phyloP scores from a whole-genome alignment of 75 land plant species.

The Pinus taeda region DNA sequence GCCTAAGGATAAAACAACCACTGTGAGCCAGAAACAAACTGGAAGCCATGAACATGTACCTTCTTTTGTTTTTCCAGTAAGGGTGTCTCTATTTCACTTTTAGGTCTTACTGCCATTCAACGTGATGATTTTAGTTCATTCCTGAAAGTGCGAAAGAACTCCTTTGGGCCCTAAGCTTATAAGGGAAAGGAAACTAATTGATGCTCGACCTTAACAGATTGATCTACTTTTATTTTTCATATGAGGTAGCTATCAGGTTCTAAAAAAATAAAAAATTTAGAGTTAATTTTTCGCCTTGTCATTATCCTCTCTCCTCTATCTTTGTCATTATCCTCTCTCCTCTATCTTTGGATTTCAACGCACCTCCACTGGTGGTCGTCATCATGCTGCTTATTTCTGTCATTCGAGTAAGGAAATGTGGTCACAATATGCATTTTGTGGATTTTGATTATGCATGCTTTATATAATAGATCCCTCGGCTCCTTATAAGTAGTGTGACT shows the following conservation, averaged over 20 bases:
- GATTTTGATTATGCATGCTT: slow-evolving; percentile 20
- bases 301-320: not conserved
- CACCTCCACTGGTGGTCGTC: not conserved
- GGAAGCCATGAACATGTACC: too few species aligned
- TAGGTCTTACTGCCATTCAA: too few species aligned
- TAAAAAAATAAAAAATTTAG: not conserved
- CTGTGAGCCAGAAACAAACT: too few species aligned
- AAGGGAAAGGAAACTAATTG: not conserved
- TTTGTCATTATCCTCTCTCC: too few species aligned
- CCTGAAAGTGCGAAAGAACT: too few species aligned
- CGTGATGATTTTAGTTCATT: too few species aligned
- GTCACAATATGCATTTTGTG: slow-evolving; percentile 16
- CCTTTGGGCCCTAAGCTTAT: not conserved
- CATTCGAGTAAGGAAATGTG: slow-evolving; percentile 15
- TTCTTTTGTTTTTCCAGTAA: too few species aligned
- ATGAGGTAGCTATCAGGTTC: not conserved
- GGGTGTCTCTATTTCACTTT: too few species aligned
- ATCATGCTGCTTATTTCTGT: slow-evolving; percentile 10
- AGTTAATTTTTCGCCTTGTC: not conserved
- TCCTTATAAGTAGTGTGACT: slow-evolving; percentile 28
- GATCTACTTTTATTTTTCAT: not conserved
- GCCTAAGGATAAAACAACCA: too few species aligned
- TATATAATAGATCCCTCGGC: slow-evolving; percentile 24
- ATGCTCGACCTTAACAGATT: not conserved
- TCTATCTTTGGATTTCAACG: not conserved